Evolutionary conservation across 164 flowering plant species (phyloP), one percentile per base, ranked within the genome.

Genomic region (Magnolia kwangsiensis): DNA sequence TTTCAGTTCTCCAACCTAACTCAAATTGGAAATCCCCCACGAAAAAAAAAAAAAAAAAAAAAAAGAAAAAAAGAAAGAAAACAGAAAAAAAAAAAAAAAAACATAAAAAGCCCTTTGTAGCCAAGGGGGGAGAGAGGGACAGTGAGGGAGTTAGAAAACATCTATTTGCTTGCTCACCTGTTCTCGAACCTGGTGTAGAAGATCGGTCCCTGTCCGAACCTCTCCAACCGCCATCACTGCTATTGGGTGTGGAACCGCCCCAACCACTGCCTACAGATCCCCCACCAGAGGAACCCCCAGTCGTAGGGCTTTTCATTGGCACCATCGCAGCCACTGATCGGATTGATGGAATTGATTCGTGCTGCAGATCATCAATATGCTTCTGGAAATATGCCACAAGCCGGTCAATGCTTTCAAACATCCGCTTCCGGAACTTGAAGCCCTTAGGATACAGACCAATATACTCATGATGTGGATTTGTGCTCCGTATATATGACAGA

Each of bases 241-340:
- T 76, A 67, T 78, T 83, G 37, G 77, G 51, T 31, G 66, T 7
- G 5, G 91, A 83, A 66, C 90, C 91, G 75, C 92, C 90, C 90
- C 96, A 88, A 18, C 88, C 90, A 80, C 86, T 67, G 50, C 81
- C 86, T 1, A 50, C 77, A 59, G 85, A 77, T 71, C 76, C 78
- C 4, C 86, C 89, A 14, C 85, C 82, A 50, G 91, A 86, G 7
- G 88, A 85, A 45, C 90, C 93, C 24, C 95, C 95, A 75, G 80
- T 73, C 61, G 93, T 94, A 77, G 96, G 94, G 83, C 98, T 95
- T 72, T 88, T 86, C 92, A 93, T 88, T 37, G 99, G 99, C 8
- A 96, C 98, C 93, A 87, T 89, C 2, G 99, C 97, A 81, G 99
- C 99, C 77, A 90, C 92, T 50, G 97, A 90, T 65, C 93, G 86